phyloP scores from a whole-genome alignment of 2,329 filamentous ascomycete species.

The Xylariales sp. region DNA sequence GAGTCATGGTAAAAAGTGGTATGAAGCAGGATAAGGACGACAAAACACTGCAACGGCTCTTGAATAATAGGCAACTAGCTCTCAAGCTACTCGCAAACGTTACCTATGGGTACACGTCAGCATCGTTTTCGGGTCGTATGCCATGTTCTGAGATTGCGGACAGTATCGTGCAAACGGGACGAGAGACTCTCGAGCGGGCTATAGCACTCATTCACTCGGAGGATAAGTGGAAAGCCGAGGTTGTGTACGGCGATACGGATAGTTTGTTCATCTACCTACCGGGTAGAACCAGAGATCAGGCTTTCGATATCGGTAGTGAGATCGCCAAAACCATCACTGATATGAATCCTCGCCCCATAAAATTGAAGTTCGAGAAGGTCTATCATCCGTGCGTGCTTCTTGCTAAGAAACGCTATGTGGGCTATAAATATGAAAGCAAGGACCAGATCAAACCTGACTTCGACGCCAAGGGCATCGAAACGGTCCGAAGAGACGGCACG shows the following conservation, averaged over 20 bases:
- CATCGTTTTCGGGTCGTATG: conserved; percentile 96
- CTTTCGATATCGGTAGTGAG: conserved; percentile 92
- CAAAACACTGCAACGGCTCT: conserved; percentile 81
- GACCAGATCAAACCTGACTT: conserved; percentile 85
- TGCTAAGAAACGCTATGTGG: conserved; percentile 97
- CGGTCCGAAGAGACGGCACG: conserved; percentile 92
- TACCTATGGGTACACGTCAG: conserved; percentile 97
- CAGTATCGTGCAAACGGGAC: conserved; percentile 95
- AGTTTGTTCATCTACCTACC: conserved; percentile 92
- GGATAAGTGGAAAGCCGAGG: conserved; percentile 89
- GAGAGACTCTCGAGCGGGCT: conserved; percentile 93
- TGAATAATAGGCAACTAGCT: conserved; percentile 94
- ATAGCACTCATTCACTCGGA: conserved; percentile 93
- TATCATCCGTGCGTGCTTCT: conserved; percentile 95
- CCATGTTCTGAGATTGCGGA: conserved; percentile 98
- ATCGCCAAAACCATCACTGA: conserved; percentile 89
- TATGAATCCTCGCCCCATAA: conserved; percentile 90
- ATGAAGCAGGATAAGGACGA: conserved; percentile 96
- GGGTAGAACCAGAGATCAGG: conserved; percentile 86
- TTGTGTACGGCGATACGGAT: conserved; percentile 98
- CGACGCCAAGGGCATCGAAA: conserved; percentile 98
- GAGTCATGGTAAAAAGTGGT: conserved; percentile 96
- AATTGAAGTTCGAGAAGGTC: conserved; percentile 98
- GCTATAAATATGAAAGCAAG: conserved; percentile 91
- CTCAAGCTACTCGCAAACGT: conserved; percentile 98